Evolutionary conservation across 1,284 basidiomycete genomes (phyloP), one percentile per base, ranked within the genome.

Genomic region (Dichomitus squalens): DNA sequence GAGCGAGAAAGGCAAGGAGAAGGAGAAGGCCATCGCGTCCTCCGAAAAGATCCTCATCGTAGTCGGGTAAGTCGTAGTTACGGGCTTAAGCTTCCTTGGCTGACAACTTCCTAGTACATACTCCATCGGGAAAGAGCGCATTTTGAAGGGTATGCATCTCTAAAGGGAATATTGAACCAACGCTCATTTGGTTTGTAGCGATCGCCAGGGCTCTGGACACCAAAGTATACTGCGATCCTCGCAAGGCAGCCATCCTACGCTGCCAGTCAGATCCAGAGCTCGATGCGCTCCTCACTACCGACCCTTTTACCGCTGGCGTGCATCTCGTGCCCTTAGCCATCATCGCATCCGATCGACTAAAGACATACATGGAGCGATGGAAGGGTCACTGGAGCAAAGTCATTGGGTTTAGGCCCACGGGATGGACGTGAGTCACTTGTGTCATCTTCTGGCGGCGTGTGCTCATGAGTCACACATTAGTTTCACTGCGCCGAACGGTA

Each of bases 101-200:
- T 43, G 16, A 40, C 44, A 12, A 14, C 11, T 55, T 21, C 1
- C 14, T 47, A 93, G 90, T 11, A 98, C 96, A 0, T 99, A 99
- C 72, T 94, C 93, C 0, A 95, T 99, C 53, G 96, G 96, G 51
- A 99, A 99, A 73, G 96, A 99, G 73, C 87, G 95, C 40, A 92
- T 99, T 47, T 93, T 98, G 31, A 96, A 98, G 82, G 94, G 93
- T 63, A 12, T 39, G 41, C 4, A 9, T 4, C 2, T 3, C 14
- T 8, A 0, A 5, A n/a, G 8, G 21, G n/a, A 18, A 4, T 31
- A 27, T n/a, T 31, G 7, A 33, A 31, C 31, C 23, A 0, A 9
- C 56, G 34, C 21, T 57, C 31, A 51, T 35, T 25, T 1, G 8
- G 23, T 54, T 48, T 4, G 63, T 14, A 94, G 95, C 92, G 0